Evolutionary conservation across 2,329 filamentous ascomycete species (phyloP), one percentile per base, ranked within the genome.

Genomic region (Aspergillus sp.): DNA sequence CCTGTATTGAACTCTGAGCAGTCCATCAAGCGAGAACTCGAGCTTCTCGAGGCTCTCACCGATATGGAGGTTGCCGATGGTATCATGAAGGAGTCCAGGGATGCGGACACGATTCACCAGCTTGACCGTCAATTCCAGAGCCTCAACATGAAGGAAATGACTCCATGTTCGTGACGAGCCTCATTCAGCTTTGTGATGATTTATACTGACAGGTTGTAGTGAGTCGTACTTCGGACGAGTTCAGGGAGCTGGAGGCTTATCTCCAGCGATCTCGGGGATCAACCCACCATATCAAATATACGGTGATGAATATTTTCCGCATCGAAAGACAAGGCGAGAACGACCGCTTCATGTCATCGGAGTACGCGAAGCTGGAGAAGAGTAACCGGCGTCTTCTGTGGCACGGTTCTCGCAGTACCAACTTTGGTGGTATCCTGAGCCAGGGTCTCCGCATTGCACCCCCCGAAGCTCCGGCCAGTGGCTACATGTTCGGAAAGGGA

Each of bases 401-500:
- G 91, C 91, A 96, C 67, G 91, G 91, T 14, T 92, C 88, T 14
- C 85, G 90, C 31, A 82, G 80, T 29, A 94, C 89, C 48, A 96
- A 96, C 69, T 96, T 87, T 59, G 90, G 88, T 64, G 91, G 91
- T 65, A 96, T 96, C 54, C 82, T 96, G 40, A 88, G 85, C 52
- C 89, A 96, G 70, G 91, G 91, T 58, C 81, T 96, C 5, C 88
- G 90, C n/a, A 96, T 96, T 59, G 91, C 91, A 5, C 91, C 91
- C 0, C 75, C 75, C 1, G 76, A 95, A 69, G 91, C 91, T 0
- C 91, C 90, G 0, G 85, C 85, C 0, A 82, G 79, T 4, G 89
- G 89, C 1, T 91, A 93, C 75, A 93, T 93, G 88, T 96, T 95
- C 60, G 91, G 88, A 52, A 95, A 95, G 71, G 91, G 91, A 42